Conservation (phyloP, 2,329 filamentous ascomycete species). For the Xenoacremonium recifei region DNA sequence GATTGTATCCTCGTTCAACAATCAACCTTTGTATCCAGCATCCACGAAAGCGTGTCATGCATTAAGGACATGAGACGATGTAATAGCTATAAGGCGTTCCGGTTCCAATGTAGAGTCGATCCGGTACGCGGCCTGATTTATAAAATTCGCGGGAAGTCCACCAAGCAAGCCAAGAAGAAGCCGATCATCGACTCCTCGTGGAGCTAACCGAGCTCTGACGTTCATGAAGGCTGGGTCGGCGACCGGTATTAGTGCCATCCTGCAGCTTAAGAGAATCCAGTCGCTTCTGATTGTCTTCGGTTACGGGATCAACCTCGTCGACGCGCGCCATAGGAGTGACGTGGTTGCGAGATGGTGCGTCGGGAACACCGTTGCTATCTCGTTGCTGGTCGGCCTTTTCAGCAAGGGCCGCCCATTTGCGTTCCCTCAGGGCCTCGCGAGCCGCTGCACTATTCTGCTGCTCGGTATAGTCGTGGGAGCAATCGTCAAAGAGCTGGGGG, state of each 20-base stretch:
- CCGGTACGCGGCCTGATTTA: too few species aligned
- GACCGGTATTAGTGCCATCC: slow-evolving; percentile 61
- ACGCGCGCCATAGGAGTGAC: slow-evolving; percentile 47
- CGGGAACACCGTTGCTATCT: slow-evolving; percentile 32
- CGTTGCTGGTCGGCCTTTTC: slow-evolving; percentile 76
- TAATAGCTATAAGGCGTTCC: too few species aligned
- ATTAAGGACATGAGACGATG: too few species aligned
- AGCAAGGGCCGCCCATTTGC: slow-evolving; percentile 84
- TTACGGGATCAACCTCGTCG: slow-evolving; percentile 76
- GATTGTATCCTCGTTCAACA: too few species aligned
- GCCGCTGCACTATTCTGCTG: slow-evolving; percentile 90
- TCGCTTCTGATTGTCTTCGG: slow-evolving; percentile 81
- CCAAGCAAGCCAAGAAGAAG: slow-evolving; percentile 2
- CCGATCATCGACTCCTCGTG: slow-evolving; percentile 47
- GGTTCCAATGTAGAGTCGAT: too few species aligned
- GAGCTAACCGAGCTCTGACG: slow-evolving; percentile 60
- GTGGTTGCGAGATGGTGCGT: slow-evolving; percentile 35
- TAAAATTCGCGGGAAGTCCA: slow-evolving; percentile 7
- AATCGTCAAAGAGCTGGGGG: slow-evolving; percentile 96
- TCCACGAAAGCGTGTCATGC: too few species aligned
- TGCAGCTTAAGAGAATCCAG: slow-evolving; percentile 89
- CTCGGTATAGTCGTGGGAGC: slow-evolving; percentile 96
- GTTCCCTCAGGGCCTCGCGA: slow-evolving; percentile 76
- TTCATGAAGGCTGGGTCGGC: slow-evolving; percentile 55
- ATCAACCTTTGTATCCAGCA: too few species aligned